phyloP scores from a whole-genome alignment of 1,284 basidiomycete species.

The Anthracocystis panici-leucophaei region DNA sequence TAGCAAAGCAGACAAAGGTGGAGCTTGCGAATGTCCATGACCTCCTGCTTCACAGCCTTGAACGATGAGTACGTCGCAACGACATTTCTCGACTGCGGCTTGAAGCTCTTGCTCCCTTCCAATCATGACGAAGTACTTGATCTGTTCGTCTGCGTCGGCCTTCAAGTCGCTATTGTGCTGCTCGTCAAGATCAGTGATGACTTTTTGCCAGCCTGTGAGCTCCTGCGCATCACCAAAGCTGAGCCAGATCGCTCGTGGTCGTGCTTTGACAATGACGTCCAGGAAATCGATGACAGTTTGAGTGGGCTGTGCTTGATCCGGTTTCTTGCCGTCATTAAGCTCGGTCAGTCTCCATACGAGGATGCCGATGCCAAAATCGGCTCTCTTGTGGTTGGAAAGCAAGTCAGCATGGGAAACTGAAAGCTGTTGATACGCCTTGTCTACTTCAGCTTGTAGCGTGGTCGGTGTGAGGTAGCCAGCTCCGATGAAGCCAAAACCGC shows the following conservation, averaged over 20 bases:
- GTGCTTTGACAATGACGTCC: constrained; percentile 44
- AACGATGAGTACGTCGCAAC: constrained; percentile 61
- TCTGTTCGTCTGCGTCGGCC: constrained; percentile 20
- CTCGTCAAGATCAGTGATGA: constrained; percentile 46
- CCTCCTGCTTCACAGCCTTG: constrained; percentile 65
- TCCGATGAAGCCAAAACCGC: constrained; percentile 67
- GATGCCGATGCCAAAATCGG: constrained; percentile 62
- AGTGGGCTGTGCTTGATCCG: constrained; percentile 12
- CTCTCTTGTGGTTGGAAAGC: constrained; percentile 18
- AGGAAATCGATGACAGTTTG: constrained; percentile 41
- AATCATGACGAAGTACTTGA: constrained; percentile 60
- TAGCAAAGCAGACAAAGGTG: constrained; percentile 54
- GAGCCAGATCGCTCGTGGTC: constrained; percentile 63
- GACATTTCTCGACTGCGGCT: constrained; percentile 45
- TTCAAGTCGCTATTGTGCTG: constrained; percentile 34
- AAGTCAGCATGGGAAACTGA: constrained; percentile 21
- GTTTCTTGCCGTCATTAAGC: constrained; percentile 43
- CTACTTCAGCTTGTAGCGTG: constrained; percentile 45
- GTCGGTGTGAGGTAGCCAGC: constrained; percentile 57
- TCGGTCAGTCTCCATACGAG: constrained; percentile 61
- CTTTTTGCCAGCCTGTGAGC: constrained; percentile 45
- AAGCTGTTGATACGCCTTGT: constrained; percentile 31
- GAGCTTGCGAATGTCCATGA: constrained; percentile 61
- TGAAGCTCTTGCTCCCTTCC: constrained; percentile 52
- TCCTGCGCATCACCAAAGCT: constrained; percentile 60